Percentiles rank a stretch among this genome's conserved stretches.
Conservation (phyloP, 2,329 filamentous ascomycete species). For the Aureobasidium lini region DNA sequence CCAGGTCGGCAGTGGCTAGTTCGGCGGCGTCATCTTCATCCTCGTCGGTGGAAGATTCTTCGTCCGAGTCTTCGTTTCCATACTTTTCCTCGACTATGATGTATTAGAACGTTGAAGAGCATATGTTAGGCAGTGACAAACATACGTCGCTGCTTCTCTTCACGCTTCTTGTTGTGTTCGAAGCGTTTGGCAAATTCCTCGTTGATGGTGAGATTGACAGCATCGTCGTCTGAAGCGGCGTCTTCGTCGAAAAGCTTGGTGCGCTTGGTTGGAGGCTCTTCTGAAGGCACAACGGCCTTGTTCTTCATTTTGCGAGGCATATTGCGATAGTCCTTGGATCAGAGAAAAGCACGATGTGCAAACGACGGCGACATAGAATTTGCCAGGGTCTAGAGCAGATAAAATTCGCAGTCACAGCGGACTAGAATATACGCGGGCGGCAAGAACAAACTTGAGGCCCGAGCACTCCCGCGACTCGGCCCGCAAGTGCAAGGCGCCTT, state of each 20-base stretch:
- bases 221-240: slow-evolving; percentile 19
- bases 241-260: slow-evolving; percentile 25
- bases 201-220: slow-evolving; percentile 59
- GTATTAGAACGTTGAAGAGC: slow-evolving; percentile 10
- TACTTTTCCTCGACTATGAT: slow-evolving; percentile 80
- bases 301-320: slow-evolving; percentile 14
- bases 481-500: neutral
- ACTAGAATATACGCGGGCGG: neutral
- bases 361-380: slow-evolving; percentile 4
- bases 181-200: slow-evolving; percentile 82
- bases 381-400: neutral
- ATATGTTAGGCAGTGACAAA: slow-evolving; percentile 11
- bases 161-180: slow-evolving; percentile 95
- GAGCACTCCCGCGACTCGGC: neutral
- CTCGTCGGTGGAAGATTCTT: slow-evolving; percentile 64
- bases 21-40: slow-evolving; percentile 87
- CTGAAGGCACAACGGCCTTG: neutral
- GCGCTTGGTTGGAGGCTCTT: slow-evolving; percentile 23
- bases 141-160: slow-evolving; percentile 67
- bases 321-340: neutral
- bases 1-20: slow-evolving; percentile 74
- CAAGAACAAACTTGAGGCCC: neutral
- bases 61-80: slow-evolving; percentile 43
- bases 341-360: neutral
- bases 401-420: neutral